Base-by-base conservation (phyloP, 2,329 filamentous ascomycete species). In the Arachnomyces sp. region DNA sequence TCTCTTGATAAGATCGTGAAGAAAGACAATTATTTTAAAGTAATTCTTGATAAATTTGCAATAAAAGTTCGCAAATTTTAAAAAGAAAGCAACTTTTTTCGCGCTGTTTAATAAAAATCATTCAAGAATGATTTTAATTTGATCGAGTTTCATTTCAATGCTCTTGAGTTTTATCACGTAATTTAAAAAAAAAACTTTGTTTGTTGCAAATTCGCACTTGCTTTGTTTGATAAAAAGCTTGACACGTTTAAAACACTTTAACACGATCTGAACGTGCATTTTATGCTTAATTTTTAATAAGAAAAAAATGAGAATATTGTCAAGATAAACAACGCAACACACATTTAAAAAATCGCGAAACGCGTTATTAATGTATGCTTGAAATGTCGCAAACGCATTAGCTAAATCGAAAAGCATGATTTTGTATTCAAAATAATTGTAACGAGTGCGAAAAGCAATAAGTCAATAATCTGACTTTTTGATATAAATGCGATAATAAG, bases 51-150 rank as follows among this genome's bases (percentile, higher is more conserved):
- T 54, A 36, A 62, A 62, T 7, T 44, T 28, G 4, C 53, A 40
- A 43, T 63, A 62, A 40, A 57, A 63, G 31, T 63, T 62, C 3
- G 40, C 44, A 33, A 63, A 60, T 43, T 4, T 25, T 9, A 25
- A 25, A 25, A 25, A 25, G 9, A 25, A 25, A 5, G 9, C 5
- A 5, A 25, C 9, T 25, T 25, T 25, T 9, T 25, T 25, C 5
- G 9, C 21, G 21, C 9, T 25, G 5, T 25, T 25, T 5, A 48
- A 55, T 13, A 7, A 29, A 31, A 36, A 4, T 56, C 47, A 63
- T 4, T 55, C 28, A 4, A 21, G 29, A 21, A 55, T 48, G 3
- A 33, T 36, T 16, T 46, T 28, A n/a, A 53, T 34, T 30, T 51
- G 47, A n/a, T 44, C 42, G 5, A 28, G 41, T 17, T 54, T 40